Evolutionary conservation across 2,329 filamentous ascomycete genomes (phyloP), one percentile per base, ranked within the genome.

Genomic region (Trichophyton schoenleinii): DNA sequence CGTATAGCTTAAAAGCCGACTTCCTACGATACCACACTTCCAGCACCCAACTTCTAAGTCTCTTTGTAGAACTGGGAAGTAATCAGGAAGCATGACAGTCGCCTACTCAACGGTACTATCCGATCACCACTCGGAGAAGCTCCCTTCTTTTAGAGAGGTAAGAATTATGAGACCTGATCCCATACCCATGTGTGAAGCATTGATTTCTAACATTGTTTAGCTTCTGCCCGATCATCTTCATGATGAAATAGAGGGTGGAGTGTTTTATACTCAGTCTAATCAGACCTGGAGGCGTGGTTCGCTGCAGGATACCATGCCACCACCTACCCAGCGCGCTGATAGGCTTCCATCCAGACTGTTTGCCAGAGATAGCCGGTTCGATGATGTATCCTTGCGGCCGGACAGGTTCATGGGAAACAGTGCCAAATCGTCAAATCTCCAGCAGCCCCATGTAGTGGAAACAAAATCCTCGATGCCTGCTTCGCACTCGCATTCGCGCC

Each of bases 61-160:
- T 44, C n/a, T 44, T 15, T 44, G 36, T 52, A 60, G 58, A 57
- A 36, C 11, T 36, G 34, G 34, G 34, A 9, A 36, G 34, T 36
- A 3, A 36, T 36, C 34, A 36, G 34, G 34, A 59, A 58, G 48
- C 18, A 64, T 64, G 63, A 60, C 63, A 8, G 58, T 64, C 28
- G 53, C 63, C 34, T 64, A 57, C 55, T 60, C 62, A 42, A 58
- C 63, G 3, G 53, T 58, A n/a, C 58, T 60, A 18, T 31, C 61
- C 8, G 42, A 59, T 9, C 53, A 57, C 4, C 60, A 53, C 46
- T 25, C 60, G 15, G 60, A 59, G n/a, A 61, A 59, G 18, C 61
- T 64, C 9, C 63, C 63, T 41, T 64, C 63, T 15, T 62, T 64
- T 46, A 55, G 63, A 60, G 63, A 64, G 61, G 63, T 64, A 58